Base-by-base conservation (phyloP, 2,329 filamentous ascomycete species). In the Penicillium hesseltinei region DNA sequence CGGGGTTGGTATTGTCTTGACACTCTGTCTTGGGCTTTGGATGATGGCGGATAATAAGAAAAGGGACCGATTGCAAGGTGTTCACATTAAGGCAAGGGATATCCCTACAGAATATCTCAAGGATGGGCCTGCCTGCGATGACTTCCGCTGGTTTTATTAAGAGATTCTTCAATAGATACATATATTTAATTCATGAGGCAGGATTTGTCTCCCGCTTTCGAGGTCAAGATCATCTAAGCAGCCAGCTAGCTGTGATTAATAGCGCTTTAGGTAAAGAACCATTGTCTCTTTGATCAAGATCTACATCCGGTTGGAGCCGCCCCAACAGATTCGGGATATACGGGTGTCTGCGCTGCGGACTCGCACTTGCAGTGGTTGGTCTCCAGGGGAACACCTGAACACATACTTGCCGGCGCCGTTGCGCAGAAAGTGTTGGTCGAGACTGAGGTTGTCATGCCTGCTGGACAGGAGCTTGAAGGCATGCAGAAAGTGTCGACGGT, bases 21-120 rank as follows among this genome's bases (percentile, higher is more conserved):
- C 85, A 0, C 66, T 82, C 10, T 55, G 74, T 33, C 70, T 88
- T 31, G 86, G 85, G 0, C 53, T 72, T 0, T 69, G 67, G 67
- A 69, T 69, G 67, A 69, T 67, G 27, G 35, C 58, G 15, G 86
- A 89, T 66, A 89, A 88, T 62, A 77, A 71, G 63, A 77, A 81
- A 55, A 78, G 86, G 54, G 81, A 89, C 64, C 66, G 68, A 33
- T 75, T 67, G 54, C 82, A 85, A 64, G 85, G 85, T 0, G 71
- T 81, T 2, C 78, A 76, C 39, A 60, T 86, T 19, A 79, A 75
- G 8, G 84, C 83, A 2, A 77, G 66, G 54, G 81, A 84, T 60
- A 73, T 84, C 3, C 79, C 82, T 0, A 84, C 82, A 0, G 77
- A 80, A 61, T 64, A 76, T 62, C 66, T 85, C 59, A 73, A 77